Conservation (phyloP, 148 eudicot genomes). For the Rhododendron williamsianum region DNA sequence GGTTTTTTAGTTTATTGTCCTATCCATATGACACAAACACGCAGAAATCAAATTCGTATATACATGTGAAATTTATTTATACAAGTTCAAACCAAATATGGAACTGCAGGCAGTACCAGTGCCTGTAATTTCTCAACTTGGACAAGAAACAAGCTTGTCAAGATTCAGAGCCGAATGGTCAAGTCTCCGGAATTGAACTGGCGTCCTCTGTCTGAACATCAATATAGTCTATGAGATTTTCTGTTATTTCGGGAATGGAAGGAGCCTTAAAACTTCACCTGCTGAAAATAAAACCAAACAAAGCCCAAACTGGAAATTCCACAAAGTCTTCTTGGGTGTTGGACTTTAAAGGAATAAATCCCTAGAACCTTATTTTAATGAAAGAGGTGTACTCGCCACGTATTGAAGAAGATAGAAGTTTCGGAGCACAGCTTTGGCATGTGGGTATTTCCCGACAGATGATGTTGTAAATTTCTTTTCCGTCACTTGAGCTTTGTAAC, state of each 20-base stretch:
- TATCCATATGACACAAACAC: slow-evolving; percentile 1
- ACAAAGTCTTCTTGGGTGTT: not conserved
- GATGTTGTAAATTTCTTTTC: slow-evolving; percentile 1
- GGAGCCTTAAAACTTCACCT: slow-evolving; percentile 2
- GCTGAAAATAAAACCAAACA: slow-evolving; percentile 6
- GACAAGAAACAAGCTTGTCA: slow-evolving; percentile 7
- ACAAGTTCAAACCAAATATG: slow-evolving; percentile 1
- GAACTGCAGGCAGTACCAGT: slow-evolving; percentile 2
- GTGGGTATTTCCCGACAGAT: not conserved
- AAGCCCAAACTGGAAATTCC: slow-evolving; percentile 3
- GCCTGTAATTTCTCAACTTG: slow-evolving; percentile 15
- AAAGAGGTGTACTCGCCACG: not conserved
- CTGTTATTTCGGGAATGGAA: not conserved
- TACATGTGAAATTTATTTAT: slow-evolving; percentile 14
- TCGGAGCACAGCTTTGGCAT: not conserved
- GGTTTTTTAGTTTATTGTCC: not conserved
- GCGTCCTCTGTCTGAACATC: not conserved
- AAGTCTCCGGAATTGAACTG: not conserved
- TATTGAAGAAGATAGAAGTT: not conserved
- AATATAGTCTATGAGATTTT: not conserved
- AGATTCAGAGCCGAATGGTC: not conserved
- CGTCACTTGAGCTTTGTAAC: slow-evolving; percentile 14
- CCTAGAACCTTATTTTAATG: not conserved
- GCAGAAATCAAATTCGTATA: slow-evolving; percentile 3
- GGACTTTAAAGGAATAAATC: not conserved